A percentile compares a stretch with the other conserved stretches of the same genome.
These are phyloP conservation scores for Smallanthus sonchifolius DNA, from an alignment of 129 eudicot species.

Conservation along the genomic window DNA sequence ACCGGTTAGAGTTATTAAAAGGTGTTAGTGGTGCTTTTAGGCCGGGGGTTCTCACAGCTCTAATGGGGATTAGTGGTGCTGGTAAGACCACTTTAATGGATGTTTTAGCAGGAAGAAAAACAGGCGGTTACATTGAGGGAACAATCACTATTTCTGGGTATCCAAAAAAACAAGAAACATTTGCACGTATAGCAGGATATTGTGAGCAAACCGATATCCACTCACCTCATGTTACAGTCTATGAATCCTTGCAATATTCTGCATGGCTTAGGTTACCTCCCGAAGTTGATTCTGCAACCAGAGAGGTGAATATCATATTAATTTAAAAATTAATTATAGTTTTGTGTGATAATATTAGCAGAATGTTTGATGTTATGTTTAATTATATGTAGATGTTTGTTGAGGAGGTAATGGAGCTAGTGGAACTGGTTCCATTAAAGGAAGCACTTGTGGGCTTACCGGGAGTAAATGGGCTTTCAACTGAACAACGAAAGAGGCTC, in stretches of 20 bases:
- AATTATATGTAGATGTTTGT: conserved; percentile 60
- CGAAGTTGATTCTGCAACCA: conserved; percentile 59
- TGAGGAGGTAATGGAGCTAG: conserved; percentile 92
- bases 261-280: conserved; percentile 95
- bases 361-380: background rate
- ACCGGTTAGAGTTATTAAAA: conserved; percentile 63
- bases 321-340: background rate
- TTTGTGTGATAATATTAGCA: background rate
- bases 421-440: conserved; percentile 63
- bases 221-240: conserved; percentile 82
- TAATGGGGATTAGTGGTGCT: conserved; percentile 96
- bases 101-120: conserved; percentile 85
- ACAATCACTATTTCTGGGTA: conserved; percentile 71
- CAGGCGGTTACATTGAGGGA: conserved; percentile 84
- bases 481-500: conserved; percentile 81
- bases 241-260: conserved; percentile 72
- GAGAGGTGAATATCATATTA: conserved; percentile 44
- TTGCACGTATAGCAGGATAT: conserved; percentile 90
- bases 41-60: conserved; percentile 91
- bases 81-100: conserved; percentile 95
- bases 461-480: conserved; percentile 91
- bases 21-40: conserved; percentile 88
- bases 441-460: conserved; percentile 91
- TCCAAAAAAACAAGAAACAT: conserved; percentile 88
- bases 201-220: conserved; percentile 94